A percentile compares a stretch with the other conserved stretches of the same genome.
phyloP scores from a whole-genome alignment of 371 early-diverging fungal genomes.

The Zychaea mexicana region DNA sequence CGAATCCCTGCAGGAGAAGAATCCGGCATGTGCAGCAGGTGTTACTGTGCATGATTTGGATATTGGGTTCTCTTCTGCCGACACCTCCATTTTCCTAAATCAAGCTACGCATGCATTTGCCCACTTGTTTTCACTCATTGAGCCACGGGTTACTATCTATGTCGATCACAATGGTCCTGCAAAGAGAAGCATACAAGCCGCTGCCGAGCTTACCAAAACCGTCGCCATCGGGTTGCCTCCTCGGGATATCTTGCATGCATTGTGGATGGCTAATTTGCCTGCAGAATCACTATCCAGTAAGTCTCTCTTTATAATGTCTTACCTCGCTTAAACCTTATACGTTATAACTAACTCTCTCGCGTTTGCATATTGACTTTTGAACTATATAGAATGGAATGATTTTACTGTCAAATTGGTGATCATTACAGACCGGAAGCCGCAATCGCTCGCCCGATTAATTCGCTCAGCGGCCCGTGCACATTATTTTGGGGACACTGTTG shows the following conservation, averaged over 20 bases:
- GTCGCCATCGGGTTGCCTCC: conserved; percentile 47
- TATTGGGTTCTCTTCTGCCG: conserved; percentile 1
- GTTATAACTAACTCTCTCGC: no score
- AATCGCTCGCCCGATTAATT: conserved; percentile 53
- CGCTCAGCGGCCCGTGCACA: conserved; percentile 51
- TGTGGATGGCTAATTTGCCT: conserved; percentile 57
- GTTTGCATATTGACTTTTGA: background rate
- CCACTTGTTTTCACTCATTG: conserved; percentile 16
- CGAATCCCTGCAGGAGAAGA: background rate
- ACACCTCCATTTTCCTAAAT: conserved; percentile 7
- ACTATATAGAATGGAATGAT: conserved; percentile 56
- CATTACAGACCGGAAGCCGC: conserved; percentile 56
- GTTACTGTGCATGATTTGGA: conserved; percentile 24
- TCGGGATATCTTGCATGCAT: conserved; percentile 46
- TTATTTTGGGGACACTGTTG: conserved; percentile 57
- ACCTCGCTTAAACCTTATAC: no score
- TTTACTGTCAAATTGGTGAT: conserved; percentile 54
- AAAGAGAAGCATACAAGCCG: conserved; percentile 13
- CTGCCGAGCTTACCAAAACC: conserved; percentile 20
- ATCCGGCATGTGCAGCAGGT: conserved; percentile 6
- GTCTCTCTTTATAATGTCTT: conserved; percentile 8
- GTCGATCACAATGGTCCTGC: conserved; percentile 5
- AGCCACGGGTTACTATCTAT: conserved; percentile 33
- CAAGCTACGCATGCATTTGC: conserved; percentile 17
- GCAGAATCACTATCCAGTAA: conserved; percentile 53